These are phyloP conservation scores for Priceomyces carsonii DNA, from an alignment of 805 yeast genomes.

Conservation along the genomic window DNA sequence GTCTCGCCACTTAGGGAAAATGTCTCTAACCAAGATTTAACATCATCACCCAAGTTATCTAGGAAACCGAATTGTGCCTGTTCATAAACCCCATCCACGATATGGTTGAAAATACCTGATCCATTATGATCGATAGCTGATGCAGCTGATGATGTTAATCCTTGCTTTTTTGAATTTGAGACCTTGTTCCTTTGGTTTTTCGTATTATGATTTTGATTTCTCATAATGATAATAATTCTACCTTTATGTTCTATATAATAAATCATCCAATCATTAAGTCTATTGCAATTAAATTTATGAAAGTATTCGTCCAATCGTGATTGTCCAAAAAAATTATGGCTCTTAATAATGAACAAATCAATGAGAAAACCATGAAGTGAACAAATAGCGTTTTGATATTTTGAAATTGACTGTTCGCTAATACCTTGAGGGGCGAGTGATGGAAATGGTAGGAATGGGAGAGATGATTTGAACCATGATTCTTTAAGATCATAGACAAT, in stretches of 20 bases:
- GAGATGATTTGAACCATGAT: constrained; percentile 30
- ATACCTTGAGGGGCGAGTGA: constrained; percentile 10
- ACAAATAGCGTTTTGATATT: constrained; percentile 30
- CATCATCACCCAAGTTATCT: constrained; percentile 44
- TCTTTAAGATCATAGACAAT: constrained; percentile 29
- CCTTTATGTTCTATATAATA: constrained; percentile 32
- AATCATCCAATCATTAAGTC: constrained; percentile 43
- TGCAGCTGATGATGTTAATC: constrained; percentile 5
- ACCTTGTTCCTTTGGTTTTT: constrained; percentile 10
- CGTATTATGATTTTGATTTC: constrained; percentile 28
- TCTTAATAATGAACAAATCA: constrained; percentile 27
- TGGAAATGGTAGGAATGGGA: constrained; percentile 33
- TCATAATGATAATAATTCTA: constrained; percentile 34
- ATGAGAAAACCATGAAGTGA: constrained; percentile 41
- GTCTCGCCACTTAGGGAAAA: constrained; percentile 20
- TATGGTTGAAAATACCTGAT: constrained; percentile 7
- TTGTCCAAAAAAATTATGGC: constrained; percentile 21
- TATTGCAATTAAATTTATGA: constrained; percentile 41
- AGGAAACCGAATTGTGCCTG: constrained; percentile 37
- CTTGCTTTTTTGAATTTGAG: constrained; percentile 6
- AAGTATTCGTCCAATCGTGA: constrained; percentile 31
- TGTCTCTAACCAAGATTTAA: constrained; percentile 40
- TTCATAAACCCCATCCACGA: constrained; percentile 25
- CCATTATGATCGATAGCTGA: constrained; percentile 2
- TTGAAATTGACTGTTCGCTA: constrained; percentile 9